phyloP scores from a whole-genome alignment of 345 rosid species.

The Microcos paniculata region DNA sequence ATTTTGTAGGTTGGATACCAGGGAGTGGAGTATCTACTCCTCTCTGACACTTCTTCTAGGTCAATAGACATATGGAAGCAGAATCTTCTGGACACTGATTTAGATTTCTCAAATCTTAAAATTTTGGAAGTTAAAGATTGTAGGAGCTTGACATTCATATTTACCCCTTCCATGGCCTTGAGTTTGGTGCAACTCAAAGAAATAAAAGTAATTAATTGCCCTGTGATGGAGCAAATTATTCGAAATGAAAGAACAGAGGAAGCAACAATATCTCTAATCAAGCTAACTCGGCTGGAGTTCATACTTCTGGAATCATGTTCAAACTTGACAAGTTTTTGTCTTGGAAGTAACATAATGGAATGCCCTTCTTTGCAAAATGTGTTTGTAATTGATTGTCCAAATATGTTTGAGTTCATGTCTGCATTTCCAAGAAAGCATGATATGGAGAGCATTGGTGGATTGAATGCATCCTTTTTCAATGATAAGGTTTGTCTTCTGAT shows the following conservation, averaged over 20 bases:
- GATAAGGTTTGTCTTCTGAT: not conserved
- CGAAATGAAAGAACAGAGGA: not conserved
- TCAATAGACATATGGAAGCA: slow-evolving; percentile 6
- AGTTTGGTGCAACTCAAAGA: not conserved
- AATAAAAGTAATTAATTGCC: slow-evolving; percentile 1
- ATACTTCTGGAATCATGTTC: not conserved
- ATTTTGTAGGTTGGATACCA: not conserved
- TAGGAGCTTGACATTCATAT: slow-evolving; percentile 3
- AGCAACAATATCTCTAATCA: not conserved
- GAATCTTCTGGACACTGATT: not conserved
- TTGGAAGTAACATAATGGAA: slow-evolving; percentile 2
- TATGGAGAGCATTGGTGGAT: not conserved
- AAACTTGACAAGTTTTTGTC: slow-evolving; percentile 3
- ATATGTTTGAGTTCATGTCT: too few relatives aligned
- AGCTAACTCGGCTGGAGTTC: not conserved
- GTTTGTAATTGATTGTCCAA: too few relatives aligned
- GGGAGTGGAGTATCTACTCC: not conserved
- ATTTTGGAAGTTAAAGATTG: not conserved
- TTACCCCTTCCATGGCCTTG: not conserved
- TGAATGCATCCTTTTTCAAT: too few relatives aligned
- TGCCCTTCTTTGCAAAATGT: slow-evolving; percentile 1
- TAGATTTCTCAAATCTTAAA: slow-evolving; percentile 3
- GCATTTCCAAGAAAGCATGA: not conserved
- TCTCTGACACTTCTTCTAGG: not conserved
- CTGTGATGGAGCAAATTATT: not conserved